Percentiles rank a stretch among this genome's conserved stretches.
Evolutionary conservation across 1,139 yeast species (phyloP).

Genomic region (Pneumocystis murina): DNA sequence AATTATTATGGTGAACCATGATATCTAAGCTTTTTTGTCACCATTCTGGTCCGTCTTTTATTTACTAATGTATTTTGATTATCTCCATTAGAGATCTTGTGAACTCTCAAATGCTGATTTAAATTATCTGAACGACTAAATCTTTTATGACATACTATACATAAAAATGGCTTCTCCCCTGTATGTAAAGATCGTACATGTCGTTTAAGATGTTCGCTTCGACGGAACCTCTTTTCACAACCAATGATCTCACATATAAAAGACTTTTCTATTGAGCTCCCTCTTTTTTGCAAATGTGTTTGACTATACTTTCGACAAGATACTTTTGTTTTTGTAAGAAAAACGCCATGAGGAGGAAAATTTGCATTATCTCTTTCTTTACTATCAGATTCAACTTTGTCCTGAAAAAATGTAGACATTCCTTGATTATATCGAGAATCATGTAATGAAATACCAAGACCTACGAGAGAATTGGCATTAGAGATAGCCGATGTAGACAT

Average conservation of each 20-base stretch:
- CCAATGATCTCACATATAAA: neutral
- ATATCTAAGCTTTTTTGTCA: neutral
- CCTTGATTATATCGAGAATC: neutral
- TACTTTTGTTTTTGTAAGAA: neutral
- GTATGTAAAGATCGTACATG: conserved; percentile 58
- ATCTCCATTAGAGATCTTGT: neutral
- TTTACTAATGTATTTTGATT: neutral
- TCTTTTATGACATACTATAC: conserved; percentile 55
- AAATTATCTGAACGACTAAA: conserved; percentile 65
- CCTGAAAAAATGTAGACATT: neutral
- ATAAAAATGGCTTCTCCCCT: conserved; percentile 58
- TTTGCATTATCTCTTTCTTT: neutral
- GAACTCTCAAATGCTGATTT: conserved; percentile 38
- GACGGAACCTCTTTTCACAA: conserved; percentile 32
- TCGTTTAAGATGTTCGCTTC: conserved; percentile 67
- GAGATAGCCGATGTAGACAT: neutral
- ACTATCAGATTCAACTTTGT: neutral
- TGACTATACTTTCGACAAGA: neutral
- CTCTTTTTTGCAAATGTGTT: neutral
- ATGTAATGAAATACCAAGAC: neutral
- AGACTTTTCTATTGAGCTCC: neutral
- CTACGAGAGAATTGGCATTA: neutral
- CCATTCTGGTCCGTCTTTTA: neutral
- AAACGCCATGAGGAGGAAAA: neutral
- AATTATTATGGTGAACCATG: neutral